Evolutionary conservation across 345 rosid species (phyloP), one percentile per base, ranked within the genome.

Genomic region (Dimocarpus longan): DNA sequence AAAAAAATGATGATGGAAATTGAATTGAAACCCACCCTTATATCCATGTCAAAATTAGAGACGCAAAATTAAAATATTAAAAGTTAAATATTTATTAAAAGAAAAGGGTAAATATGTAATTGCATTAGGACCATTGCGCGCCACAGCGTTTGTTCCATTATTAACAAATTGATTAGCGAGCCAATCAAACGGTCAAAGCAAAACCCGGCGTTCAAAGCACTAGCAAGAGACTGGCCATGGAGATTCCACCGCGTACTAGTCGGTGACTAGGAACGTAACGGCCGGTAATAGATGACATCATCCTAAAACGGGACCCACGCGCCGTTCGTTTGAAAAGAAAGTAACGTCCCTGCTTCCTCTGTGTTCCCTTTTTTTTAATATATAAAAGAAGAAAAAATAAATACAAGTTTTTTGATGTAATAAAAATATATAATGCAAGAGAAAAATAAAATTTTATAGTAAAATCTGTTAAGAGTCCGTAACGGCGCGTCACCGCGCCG

Each of bases 401-500:
- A 68, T 4, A 22, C 16, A 46, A 5, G 15, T 32, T 65, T 60
- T 75, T 22, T 21, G 21, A 19, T 62, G 28, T 10, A 78, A 73
- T 18, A 66, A 80, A 40, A 56, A n/a, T 19, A 15, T 10, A 26
- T 11, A 13, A 42, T 19, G 7, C 0, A 8, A 0, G 16, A 66
- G 64, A 62, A 26, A 32, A 19, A 16, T 1, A 16, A 57, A 46
- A 46, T 18, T 68, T 10, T 52, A 0, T 21, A 21, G 50, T 60
- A 60, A 46, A 77, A 77, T 73, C 42, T 68, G 82, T 65, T 86
- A 82, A n/a, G 84, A 80, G 82, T 81, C 19, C 65, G 74, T 78
- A 81, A 88, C 88, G 87, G 74, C 81, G 85, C 48, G 75, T 88
- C 86, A 82, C 89, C 88, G 86, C 81, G 91, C 88, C 90, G 84